Conservation (phyloP, 495 filamentous ascomycete genomes). For the Xylaria intraflava region DNA sequence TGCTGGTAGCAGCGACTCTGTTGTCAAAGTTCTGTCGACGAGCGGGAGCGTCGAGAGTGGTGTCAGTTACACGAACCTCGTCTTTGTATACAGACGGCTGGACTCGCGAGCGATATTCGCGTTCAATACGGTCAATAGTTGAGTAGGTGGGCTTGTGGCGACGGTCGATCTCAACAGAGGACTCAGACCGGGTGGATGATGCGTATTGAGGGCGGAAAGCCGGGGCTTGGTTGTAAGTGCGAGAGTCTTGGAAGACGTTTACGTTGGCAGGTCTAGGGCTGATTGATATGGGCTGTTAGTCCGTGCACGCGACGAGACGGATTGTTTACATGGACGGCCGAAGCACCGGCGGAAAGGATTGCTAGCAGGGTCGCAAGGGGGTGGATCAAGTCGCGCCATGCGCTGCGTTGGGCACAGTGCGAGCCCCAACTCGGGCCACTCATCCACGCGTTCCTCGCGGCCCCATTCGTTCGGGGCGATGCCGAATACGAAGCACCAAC, state of each 20-base stretch:
- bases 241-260: constrained; percentile 22
- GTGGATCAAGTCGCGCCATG: neutral
- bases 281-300: neutral
- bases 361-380: neutral
- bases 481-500: too few relatives aligned
- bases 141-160: constrained; percentile 46
- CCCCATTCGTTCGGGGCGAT: too few relatives aligned
- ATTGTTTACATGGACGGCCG: constrained; percentile 18
- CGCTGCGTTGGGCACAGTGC: too few relatives aligned
- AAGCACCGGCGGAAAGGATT: too few relatives aligned
- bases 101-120: constrained; percentile 74
- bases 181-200: constrained; percentile 52
- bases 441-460: too few relatives aligned
- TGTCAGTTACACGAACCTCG: constrained; percentile 26
- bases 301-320: neutral
- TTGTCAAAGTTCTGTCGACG: constrained; percentile 13
- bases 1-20: constrained; percentile 16
- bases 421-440: too few relatives aligned
- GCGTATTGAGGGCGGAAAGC: constrained; percentile 38
- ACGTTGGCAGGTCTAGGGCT: constrained; percentile 9
- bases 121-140: constrained; percentile 74
- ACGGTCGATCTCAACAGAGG: constrained; percentile 55
- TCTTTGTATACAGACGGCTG: constrained; percentile 47
- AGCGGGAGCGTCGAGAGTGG: constrained; percentile 30
- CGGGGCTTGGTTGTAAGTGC: constrained; percentile 13